phyloP scores from a whole-genome alignment of 805 yeast species.

The Ascoidea rubescens region DNA sequence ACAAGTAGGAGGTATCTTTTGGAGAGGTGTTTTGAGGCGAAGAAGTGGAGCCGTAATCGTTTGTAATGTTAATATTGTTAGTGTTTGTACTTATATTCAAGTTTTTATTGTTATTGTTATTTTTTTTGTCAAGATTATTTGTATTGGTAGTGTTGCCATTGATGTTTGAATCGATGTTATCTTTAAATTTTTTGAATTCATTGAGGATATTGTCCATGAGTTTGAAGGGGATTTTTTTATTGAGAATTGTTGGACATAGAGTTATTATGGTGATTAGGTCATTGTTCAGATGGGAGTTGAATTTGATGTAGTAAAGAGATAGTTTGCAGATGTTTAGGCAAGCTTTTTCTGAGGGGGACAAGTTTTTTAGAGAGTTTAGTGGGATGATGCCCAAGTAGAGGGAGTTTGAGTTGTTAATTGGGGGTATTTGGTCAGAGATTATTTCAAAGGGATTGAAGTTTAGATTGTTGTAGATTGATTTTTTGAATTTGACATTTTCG shows the following conservation, averaged over 20 bases:
- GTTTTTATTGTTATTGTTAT: neutral
- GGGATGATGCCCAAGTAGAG: slow-evolving; percentile 13
- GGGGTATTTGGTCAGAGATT: slow-evolving; percentile 37
- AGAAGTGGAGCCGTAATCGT: slow-evolving; percentile 3
- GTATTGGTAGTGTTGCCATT: neutral
- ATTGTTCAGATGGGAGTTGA: slow-evolving; percentile 23
- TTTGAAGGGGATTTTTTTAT: slow-evolving; percentile 30
- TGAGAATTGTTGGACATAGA: slow-evolving; percentile 29
- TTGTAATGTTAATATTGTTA: slow-evolving; percentile 1
- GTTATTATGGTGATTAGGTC: slow-evolving; percentile 40
- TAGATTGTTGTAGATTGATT: slow-evolving; percentile 20
- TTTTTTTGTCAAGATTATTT: neutral
- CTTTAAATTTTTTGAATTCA: slow-evolving; percentile 28
- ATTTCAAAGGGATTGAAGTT: slow-evolving; percentile 19
- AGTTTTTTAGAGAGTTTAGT: slow-evolving; percentile 14
- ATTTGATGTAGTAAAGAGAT: slow-evolving; percentile 34
- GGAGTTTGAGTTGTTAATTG: slow-evolving; percentile 27
- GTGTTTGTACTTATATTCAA: neutral
- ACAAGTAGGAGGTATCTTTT: neutral
- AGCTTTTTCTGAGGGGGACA: slow-evolving; percentile 11
- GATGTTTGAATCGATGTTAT: slow-evolving; percentile 14
- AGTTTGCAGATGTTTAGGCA: slow-evolving; percentile 17
- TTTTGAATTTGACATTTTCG: slow-evolving; percentile 22
- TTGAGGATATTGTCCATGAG: slow-evolving; percentile 35
- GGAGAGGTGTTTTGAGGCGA: neutral